These are phyloP conservation scores for Herpotrichia juniperi DNA, from an alignment of 2,329 filamentous ascomycete species.

Conservation along the genomic window DNA sequence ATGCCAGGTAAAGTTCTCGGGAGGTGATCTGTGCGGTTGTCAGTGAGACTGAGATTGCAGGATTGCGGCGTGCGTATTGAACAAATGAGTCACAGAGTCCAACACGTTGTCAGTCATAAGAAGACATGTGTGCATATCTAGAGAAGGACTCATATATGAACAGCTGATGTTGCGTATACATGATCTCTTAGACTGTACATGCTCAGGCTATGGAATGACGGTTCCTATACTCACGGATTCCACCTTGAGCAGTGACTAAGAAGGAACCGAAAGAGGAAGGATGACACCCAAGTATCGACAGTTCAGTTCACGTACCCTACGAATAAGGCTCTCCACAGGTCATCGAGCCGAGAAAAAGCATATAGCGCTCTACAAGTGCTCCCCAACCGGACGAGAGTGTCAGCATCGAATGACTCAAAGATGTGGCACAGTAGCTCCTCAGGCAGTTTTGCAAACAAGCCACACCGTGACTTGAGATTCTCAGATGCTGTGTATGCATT, in stretches of 20 bases:
- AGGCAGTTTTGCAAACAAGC: slow-evolving; percentile 70
- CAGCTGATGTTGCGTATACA: neutral
- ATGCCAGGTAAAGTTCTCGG: slow-evolving; percentile 67
- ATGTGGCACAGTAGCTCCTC: slow-evolving; percentile 81
- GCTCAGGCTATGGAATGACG: neutral
- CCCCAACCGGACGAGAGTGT: slow-evolving; percentile 69
- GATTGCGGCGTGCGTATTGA: neutral
- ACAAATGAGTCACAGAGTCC: slow-evolving; percentile 19
- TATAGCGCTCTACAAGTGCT: slow-evolving; percentile 84
- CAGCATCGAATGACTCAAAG: slow-evolving; percentile 74
- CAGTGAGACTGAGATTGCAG: slow-evolving; percentile 9
- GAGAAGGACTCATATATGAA: slow-evolving; percentile 6
- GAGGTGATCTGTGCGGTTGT: slow-evolving; percentile 46
- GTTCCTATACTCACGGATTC: too few relatives aligned
- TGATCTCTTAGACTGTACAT: neutral
- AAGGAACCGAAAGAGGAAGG: slow-evolving; percentile 1
- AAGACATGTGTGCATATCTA: neutral
- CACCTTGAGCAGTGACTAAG: neutral
- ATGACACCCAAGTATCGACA: neutral
- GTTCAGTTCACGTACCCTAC: slow-evolving; percentile 70
- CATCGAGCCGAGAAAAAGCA: slow-evolving; percentile 82
- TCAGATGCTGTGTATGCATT: slow-evolving; percentile 74
- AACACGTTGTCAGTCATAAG: neutral
- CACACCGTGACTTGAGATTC: slow-evolving; percentile 71
- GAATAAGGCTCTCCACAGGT: slow-evolving; percentile 87